These are phyloP conservation scores for Rhipidocladum racemiflorum DNA, from an alignment of 176 grass and related monocot genomes.

Conservation along the genomic window DNA sequence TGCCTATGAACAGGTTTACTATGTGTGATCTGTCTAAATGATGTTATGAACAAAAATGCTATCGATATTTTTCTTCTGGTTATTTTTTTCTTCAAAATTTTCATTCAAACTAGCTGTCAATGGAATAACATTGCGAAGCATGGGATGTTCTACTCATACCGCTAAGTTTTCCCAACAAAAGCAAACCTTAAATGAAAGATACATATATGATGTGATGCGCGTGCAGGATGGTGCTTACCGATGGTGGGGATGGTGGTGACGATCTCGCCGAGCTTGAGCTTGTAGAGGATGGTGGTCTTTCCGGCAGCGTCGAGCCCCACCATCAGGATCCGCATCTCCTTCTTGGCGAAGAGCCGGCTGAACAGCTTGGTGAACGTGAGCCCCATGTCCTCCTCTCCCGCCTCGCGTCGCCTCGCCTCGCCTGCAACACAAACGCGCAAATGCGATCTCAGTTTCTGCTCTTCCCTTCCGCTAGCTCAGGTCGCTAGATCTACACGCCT, in stretches of 20 bases:
- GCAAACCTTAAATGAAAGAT: not conserved
- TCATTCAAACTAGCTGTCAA: not conserved
- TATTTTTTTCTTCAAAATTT: not conserved
- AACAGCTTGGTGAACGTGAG: constrained; percentile 81
- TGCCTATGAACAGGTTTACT: not conserved
- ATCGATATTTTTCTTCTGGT: not conserved
- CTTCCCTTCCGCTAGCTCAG: not conserved
- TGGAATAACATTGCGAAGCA: not conserved
- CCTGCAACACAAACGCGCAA: constrained; percentile 25
- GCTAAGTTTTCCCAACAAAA: not conserved
- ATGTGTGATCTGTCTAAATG: not conserved
- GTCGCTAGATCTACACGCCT: constrained; percentile 26
- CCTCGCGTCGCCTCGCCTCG: constrained; percentile 16
- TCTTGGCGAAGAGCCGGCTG: constrained; percentile 75
- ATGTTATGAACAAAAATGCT: not conserved
- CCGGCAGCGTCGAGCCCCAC: constrained; percentile 71
- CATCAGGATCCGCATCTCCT: constrained; percentile 84
- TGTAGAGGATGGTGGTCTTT: constrained; percentile 82
- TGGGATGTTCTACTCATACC: not conserved
- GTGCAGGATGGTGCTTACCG: constrained; percentile 25
- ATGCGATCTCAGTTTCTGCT: not conserved
- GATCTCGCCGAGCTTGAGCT: constrained; percentile 81
- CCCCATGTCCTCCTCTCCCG: constrained; percentile 46
- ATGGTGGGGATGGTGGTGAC: constrained; percentile 80
- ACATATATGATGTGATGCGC: not conserved